Evolutionary conservation across 1,284 basidiomycete species (phyloP), one percentile per base, ranked within the genome.

Genomic region (Exobasidium cylindrosporum): DNA sequence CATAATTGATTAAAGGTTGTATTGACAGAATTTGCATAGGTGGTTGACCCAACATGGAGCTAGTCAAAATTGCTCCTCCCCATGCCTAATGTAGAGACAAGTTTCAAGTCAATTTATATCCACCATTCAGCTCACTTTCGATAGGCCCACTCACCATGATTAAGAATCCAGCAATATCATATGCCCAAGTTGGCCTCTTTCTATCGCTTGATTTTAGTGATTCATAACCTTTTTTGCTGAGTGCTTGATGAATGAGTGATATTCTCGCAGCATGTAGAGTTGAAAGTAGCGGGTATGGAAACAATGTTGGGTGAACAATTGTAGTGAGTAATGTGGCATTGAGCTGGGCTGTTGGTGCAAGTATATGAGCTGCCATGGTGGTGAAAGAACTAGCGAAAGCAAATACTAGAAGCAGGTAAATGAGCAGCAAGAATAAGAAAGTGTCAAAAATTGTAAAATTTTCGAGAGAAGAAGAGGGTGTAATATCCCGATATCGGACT

Each of bases 31-130:
- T 62, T 43, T 70, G 71, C 5, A 55, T 58, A 1, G 73, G 73
- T 47, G 69, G 65, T n/a, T 64, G 64, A n/a, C 60, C 57, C 35
- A 70, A 60, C 11, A 74, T 23, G 57, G 67, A 67, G 58, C 70
- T 66, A 43, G 67, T 31, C 54, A 76, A 62, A 49, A 76, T 66
- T 6, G 66, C 63, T 11, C 73, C 73, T 13, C 73, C 73, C 73
- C 73, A 76, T 2, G 67, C 35, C 35, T 40, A 65, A 60, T 65
- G 40, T 31, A 13, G 45, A 14, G 13, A 13, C 5, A 40, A 11
- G 44, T 40, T 43, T 5, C 30, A 40, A 3, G 31, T 13, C 6
- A 10, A 28, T 3, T 21, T 24, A 24, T 6, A 24, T 14, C 24
- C 45, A 50, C 21, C 14, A 50, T 24, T 24, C 24, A 28, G 23